Percentiles rank a stretch among this genome's conserved stretches.
Evolutionary conservation across 768 basidiomycete species (phyloP).

Genomic region (Inosperma sp.): DNA sequence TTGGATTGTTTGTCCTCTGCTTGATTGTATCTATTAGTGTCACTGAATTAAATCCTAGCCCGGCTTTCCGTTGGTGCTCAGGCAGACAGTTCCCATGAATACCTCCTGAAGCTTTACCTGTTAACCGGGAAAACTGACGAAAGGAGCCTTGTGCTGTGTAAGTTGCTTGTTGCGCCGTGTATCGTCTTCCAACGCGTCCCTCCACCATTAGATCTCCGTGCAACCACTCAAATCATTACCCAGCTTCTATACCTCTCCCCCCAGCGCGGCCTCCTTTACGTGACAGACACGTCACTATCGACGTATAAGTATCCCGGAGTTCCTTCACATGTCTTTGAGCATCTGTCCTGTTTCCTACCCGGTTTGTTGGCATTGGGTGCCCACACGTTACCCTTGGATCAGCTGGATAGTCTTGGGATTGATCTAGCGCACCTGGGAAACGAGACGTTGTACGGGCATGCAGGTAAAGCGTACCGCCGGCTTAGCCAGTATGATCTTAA

Average conservation of each 20-base stretch:
- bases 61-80: slow-evolving; percentile 58
- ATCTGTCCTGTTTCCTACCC: slow-evolving; percentile 74
- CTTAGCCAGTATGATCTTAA: slow-evolving; percentile 48
- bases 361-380: slow-evolving; percentile 71
- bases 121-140: slow-evolving; percentile 60
- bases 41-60: slow-evolving; percentile 21
- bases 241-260: slow-evolving; percentile 66
- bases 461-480: slow-evolving; percentile 30
- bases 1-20: slow-evolving; percentile 37
- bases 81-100: slow-evolving; percentile 75
- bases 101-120: slow-evolving; percentile 69
- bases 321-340: slow-evolving; percentile 57
- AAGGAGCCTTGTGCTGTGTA: slow-evolving; percentile 63
- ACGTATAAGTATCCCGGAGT: slow-evolving; percentile 26
- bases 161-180: too few species aligned
- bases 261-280: slow-evolving; percentile 60
- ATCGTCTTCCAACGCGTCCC: not conserved
- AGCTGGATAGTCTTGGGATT: slow-evolving; percentile 46
- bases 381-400: slow-evolving; percentile 53
- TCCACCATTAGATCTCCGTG: slow-evolving; percentile 46
- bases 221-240: slow-evolving; percentile 57
- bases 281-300: slow-evolving; percentile 46
- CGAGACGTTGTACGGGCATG: slow-evolving; percentile 31
- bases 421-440: slow-evolving; percentile 41
- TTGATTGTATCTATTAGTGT: not conserved